These are phyloP conservation scores for Fusarium newnesense DNA, from an alignment of 2,329 filamentous ascomycete genomes.

Conservation along the genomic window DNA sequence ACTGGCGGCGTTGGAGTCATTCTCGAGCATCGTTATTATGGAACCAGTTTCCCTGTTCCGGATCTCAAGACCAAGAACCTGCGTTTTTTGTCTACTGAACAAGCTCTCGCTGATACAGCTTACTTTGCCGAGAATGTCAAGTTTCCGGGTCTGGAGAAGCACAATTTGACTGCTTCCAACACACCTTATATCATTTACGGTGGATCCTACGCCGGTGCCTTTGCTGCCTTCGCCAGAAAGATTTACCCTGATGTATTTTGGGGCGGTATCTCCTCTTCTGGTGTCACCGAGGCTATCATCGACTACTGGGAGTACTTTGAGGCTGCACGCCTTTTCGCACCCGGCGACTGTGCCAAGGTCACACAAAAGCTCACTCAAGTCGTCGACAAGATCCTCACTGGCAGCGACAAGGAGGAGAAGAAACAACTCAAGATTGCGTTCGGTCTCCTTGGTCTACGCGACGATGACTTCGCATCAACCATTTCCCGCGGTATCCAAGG, in stretches of 20 bases:
- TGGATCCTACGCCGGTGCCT: constrained; percentile 84
- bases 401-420: constrained; percentile 54
- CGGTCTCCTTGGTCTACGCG: constrained; percentile 56
- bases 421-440: constrained; percentile 59
- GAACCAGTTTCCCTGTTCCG: constrained; percentile 74
- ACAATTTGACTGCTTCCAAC: constrained; percentile 71
- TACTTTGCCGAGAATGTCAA: constrained; percentile 81
- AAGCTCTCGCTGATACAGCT: constrained; percentile 81
- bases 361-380: constrained; percentile 67
- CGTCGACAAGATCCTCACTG: constrained; percentile 62
- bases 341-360: constrained; percentile 70
- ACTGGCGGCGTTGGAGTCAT: constrained; percentile 82
- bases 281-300: constrained; percentile 79
- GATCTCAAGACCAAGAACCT: constrained; percentile 76
- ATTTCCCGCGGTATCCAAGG: constrained; percentile 54
- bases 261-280: constrained; percentile 83
- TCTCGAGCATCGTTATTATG: constrained; percentile 90
- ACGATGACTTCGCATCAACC: constrained; percentile 60
- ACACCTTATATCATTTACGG: constrained; percentile 84
- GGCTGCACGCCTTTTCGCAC: constrained; percentile 60
- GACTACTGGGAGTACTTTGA: constrained; percentile 77
- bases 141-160: constrained; percentile 75
- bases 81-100: constrained; percentile 85
- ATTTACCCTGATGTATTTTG: constrained; percentile 83
- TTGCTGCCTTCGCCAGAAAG: constrained; percentile 80